Conservation (phyloP, 2,329 filamentous ascomycete genomes). For the Fusarium sulawesiense region DNA sequence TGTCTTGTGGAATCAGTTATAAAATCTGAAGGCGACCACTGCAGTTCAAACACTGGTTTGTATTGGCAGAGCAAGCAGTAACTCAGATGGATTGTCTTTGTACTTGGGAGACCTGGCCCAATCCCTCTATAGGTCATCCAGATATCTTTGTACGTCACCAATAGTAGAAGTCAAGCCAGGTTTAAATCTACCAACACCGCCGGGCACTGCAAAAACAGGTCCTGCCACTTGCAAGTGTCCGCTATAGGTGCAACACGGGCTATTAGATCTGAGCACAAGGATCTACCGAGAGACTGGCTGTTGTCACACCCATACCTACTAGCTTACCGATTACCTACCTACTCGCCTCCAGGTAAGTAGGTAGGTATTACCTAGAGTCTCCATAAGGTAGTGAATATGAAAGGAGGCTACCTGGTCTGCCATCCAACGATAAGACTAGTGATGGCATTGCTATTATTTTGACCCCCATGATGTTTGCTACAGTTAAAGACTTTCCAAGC, state of each 20-base stretch:
- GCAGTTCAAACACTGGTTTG: neutral
- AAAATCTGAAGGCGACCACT: neutral
- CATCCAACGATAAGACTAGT: neutral
- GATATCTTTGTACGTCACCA: neutral
- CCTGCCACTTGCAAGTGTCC: neutral
- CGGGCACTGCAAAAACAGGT: neutral
- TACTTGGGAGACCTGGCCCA: neutral
- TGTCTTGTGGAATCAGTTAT: neutral
- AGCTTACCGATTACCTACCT: too few relatives aligned
- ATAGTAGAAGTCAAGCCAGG: neutral
- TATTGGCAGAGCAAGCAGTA: neutral
- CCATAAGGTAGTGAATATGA: neutral
- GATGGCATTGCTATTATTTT: neutral
- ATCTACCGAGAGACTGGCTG: neutral
- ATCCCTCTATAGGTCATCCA: neutral
- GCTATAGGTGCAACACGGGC: neutral
- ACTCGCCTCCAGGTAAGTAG: too few relatives aligned
- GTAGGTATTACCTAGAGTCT: neutral
- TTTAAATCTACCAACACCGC: neutral
- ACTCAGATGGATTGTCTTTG: neutral
- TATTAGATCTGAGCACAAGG: neutral
- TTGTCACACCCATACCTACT: too few relatives aligned
- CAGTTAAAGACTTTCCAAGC: neutral
- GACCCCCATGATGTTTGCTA: neutral
- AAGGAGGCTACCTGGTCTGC: neutral